Evolutionary conservation across 2,329 filamentous ascomycete species (phyloP).

Genomic region (Claviceps arundinis): DNA sequence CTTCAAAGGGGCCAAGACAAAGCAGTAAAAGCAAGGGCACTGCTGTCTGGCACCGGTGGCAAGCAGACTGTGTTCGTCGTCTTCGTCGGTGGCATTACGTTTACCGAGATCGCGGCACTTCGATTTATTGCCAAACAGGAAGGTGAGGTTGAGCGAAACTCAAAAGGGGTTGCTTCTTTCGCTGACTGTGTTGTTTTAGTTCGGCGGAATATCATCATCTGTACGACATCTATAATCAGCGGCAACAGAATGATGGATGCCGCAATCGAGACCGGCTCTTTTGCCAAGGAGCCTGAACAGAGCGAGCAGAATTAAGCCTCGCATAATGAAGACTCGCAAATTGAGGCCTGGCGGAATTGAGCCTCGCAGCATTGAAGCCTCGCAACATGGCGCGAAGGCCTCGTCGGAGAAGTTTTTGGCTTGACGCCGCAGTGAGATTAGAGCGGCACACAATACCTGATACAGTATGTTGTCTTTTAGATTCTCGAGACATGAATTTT

Average conservation of each 20-base stretch:
- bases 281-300: slow-evolving; percentile 21
- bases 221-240: slow-evolving; percentile 81
- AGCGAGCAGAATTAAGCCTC: slow-evolving; percentile 1
- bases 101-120: slow-evolving; percentile 88
- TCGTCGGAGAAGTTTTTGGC: neutral
- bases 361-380: neutral
- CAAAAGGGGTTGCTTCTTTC: neutral
- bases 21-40: slow-evolving; percentile 71
- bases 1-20: slow-evolving; percentile 87
- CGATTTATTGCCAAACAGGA: slow-evolving; percentile 78
- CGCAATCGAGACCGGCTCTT: slow-evolving; percentile 60
- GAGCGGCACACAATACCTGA: neutral
- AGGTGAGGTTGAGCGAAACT: slow-evolving; percentile 29
- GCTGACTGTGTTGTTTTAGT: slow-evolving; percentile 25
- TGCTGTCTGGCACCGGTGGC: slow-evolving; percentile 64
- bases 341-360: neutral
- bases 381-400: slow-evolving; percentile 1
- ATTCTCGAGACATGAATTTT: neutral
- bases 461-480: neutral
- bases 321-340: too few relatives aligned
- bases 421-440: neutral
- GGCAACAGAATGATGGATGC: slow-evolving; percentile 81
- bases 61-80: slow-evolving; percentile 91
- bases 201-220: slow-evolving; percentile 76
- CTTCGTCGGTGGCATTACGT: slow-evolving; percentile 92